phyloP scores from a whole-genome alignment of 805 yeast genomes.

The Teunomyces panamensis region DNA sequence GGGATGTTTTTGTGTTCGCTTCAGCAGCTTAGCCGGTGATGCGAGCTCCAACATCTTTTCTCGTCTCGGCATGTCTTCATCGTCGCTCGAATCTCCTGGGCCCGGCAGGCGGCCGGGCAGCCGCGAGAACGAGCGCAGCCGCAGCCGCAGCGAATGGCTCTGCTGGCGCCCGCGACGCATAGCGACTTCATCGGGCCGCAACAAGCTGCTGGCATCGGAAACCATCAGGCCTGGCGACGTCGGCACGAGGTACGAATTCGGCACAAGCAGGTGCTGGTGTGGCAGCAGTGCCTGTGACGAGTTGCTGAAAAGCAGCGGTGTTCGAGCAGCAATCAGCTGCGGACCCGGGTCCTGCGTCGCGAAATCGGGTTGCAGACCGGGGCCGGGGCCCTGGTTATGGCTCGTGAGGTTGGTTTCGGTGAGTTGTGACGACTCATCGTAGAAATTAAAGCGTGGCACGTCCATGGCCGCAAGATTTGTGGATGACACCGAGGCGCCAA shows the following conservation, averaged over 20 bases:
- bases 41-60: constrained; percentile 69
- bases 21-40: constrained; percentile 50
- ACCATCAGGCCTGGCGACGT: constrained; percentile 7
- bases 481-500: constrained; percentile 39
- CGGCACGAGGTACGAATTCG: constrained; percentile 12
- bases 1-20: constrained; percentile 67
- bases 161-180: constrained; percentile 42
- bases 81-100: constrained; percentile 12
- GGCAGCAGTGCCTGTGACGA: constrained; percentile 27
- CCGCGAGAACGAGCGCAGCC: constrained; percentile 28
- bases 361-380: neutral
- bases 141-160: constrained; percentile 19
- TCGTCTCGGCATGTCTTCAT: constrained; percentile 28
- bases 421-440: neutral
- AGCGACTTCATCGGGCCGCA: constrained; percentile 39
- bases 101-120: constrained; percentile 17
- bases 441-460: constrained; percentile 12
- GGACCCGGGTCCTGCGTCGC: too few species aligned
- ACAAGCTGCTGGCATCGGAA: constrained; percentile 8
- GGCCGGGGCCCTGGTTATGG: constrained; percentile 13
- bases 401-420: constrained; percentile 17
- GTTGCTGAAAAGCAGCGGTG: constrained; percentile 57
- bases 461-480: constrained; percentile 25
- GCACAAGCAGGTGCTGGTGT: constrained; percentile 9
- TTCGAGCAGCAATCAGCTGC: constrained; percentile 36